phyloP scores from a whole-genome alignment of 78 protist species.

The Diacronema lutheri region DNA sequence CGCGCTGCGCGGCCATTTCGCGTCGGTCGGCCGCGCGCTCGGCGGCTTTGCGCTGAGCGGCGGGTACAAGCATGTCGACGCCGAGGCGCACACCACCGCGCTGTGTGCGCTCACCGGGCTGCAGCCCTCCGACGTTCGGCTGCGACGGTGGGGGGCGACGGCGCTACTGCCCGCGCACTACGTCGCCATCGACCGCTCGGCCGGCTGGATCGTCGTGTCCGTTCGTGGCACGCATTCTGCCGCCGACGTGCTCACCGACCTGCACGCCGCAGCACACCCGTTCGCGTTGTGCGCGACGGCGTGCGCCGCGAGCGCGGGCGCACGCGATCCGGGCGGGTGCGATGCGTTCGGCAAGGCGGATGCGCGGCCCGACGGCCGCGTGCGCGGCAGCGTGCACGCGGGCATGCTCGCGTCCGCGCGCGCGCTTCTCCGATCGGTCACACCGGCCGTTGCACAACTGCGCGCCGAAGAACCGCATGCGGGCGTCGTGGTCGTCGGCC shows the following conservation, averaged over 20 bases:
- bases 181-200: background rate
- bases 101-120: no score
- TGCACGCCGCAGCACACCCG: background rate
- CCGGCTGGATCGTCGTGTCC: background rate
- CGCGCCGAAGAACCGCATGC: background rate
- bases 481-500: slow-evolving; percentile 26
- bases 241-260: slow-evolving; percentile 21
- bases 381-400: slow-evolving; percentile 1
- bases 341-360: background rate
- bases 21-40: no score
- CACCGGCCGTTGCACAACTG: no score
- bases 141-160: no score
- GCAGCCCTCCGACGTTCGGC: no score
- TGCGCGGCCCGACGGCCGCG: background rate
- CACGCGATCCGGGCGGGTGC: no score
- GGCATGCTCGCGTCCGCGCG: slow-evolving; percentile 7
- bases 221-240: slow-evolving; percentile 37
- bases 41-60: no score
- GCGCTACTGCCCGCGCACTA: background rate
- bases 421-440: background rate
- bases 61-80: no score
- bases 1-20: no score
- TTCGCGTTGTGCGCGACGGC: background rate
- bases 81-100: no score
- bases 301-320: no score